Base-by-base conservation (phyloP, 2,329 filamentous ascomycete genomes). In the Botryosphaeria dothidea region DNA sequence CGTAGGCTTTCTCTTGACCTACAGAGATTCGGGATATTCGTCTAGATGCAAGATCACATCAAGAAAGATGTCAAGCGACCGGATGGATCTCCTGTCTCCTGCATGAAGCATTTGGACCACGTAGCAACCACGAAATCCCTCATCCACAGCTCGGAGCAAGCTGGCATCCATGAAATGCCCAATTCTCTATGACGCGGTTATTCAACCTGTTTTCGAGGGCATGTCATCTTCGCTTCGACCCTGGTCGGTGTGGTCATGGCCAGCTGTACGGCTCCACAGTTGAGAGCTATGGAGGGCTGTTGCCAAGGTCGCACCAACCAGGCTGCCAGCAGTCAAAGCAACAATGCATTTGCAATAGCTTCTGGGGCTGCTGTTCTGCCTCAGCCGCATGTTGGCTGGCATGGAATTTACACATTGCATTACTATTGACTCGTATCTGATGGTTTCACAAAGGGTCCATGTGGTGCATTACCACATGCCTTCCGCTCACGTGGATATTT, bases 391-490 rank as follows among this genome's bases (percentile, higher is more conserved):
- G 11, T 36, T 54, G 34, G 11, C 21, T 38, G 34, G 8, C 52
- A 38, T 9, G 11, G n/a, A 9, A 27, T 11, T 56, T 25, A 19
- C 21, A 4, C 52, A 38, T 6, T 19, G 11, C 21, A 31, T 56
- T 41, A 21, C 23, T 56, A 27, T 31, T 8, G 25, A 29, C 17
- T 27, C 54, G 54, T 43, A 45, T 58, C n/a, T 23, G 1, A 27
- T 13, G 25, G 38, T 46, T 62, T 38, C n/a, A 38, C 64, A 66
- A n/a, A 17, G 66, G 56, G 31, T 62, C 64, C 23, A 56, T 69
- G 38, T 58, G 57, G 31, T 34, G 21, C 13, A 19, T 36, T 15
- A 61, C 5, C 41, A 19, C n/a, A 21, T 63, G 23, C 38, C 38
- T 19, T 5, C 7, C 9, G 25, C 54, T 58, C 54, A 27, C 54